These are phyloP conservation scores for Hirsutella thompsonii DNA, from an alignment of 2,329 filamentous ascomycete genomes.

Conservation along the genomic window DNA sequence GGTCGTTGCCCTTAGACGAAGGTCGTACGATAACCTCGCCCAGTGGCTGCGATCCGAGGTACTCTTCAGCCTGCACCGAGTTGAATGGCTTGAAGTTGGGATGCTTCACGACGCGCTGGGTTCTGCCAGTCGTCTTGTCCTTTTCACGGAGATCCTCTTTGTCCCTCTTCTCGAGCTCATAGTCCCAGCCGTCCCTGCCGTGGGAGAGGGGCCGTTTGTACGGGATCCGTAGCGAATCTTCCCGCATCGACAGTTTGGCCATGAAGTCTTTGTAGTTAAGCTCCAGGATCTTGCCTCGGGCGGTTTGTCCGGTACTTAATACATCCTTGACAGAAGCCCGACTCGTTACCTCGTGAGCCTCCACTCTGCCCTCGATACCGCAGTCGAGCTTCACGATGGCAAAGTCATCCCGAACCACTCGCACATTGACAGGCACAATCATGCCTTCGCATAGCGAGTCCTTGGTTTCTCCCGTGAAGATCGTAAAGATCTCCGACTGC, in stretches of 20 bases:
- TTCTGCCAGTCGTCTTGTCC: slow-evolving; percentile 71
- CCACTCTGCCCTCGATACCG: slow-evolving; percentile 80
- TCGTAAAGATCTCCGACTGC: slow-evolving; percentile 79
- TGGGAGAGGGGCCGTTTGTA: slow-evolving; percentile 59
- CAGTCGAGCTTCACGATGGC: slow-evolving; percentile 90
- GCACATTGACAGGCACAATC: slow-evolving; percentile 82
- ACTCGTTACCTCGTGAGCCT: slow-evolving; percentile 69
- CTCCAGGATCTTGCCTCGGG: slow-evolving; percentile 77
- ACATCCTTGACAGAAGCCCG: slow-evolving; percentile 59
- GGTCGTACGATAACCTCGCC: slow-evolving; percentile 93
- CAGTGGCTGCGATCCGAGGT: slow-evolving; percentile 68
- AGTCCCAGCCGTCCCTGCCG: slow-evolving; percentile 76
- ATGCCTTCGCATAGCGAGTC: slow-evolving; percentile 78
- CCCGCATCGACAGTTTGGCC: slow-evolving; percentile 72
- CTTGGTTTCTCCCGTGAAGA: slow-evolving; percentile 87
- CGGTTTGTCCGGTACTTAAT: slow-evolving; percentile 68
- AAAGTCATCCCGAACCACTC: slow-evolving; percentile 81
- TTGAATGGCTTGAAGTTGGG: slow-evolving; percentile 93
- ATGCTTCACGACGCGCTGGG: slow-evolving; percentile 93
- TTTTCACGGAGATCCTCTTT: slow-evolving; percentile 75
- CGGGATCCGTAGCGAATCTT: slow-evolving; percentile 64
- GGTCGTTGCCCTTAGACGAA: slow-evolving; percentile 88
- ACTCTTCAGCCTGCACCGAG: slow-evolving; percentile 83
- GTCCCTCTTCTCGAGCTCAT: slow-evolving; percentile 66
- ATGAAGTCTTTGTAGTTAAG: slow-evolving; percentile 78